phyloP scores from a whole-genome alignment of 768 basidiomycete genomes.

The Hygrophorus pudorinus region DNA sequence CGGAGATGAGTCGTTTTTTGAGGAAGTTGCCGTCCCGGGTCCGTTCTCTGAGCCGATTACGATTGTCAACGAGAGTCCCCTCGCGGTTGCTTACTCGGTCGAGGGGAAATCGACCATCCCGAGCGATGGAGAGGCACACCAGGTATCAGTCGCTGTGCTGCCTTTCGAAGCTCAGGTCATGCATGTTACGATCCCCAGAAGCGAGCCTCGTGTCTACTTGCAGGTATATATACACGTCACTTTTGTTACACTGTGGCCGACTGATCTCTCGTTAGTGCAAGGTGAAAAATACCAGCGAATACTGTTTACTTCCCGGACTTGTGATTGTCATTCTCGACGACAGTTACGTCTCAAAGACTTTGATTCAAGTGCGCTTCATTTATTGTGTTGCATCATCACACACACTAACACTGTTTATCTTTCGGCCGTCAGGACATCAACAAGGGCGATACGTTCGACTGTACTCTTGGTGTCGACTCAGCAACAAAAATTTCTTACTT shows the following conservation, averaged over 20 bases:
- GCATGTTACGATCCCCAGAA: slow-evolving; percentile 40
- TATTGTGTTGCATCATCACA: not conserved
- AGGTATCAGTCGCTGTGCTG: slow-evolving; percentile 41
- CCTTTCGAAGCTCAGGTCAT: slow-evolving; percentile 35
- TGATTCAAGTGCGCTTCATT: slow-evolving; percentile 27
- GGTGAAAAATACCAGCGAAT: slow-evolving; percentile 50
- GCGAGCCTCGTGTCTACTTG: slow-evolving; percentile 39
- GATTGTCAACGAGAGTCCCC: slow-evolving; percentile 40
- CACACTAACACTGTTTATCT: not conserved
- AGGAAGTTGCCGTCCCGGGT: slow-evolving; percentile 19
- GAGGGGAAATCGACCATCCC: slow-evolving; percentile 41
- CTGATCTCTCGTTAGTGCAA: slow-evolving; percentile 23
- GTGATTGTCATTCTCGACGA: slow-evolving; percentile 49
- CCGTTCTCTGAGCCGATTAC: slow-evolving; percentile 26
- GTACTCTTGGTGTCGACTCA: slow-evolving; percentile 41
- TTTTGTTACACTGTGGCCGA: not conserved
- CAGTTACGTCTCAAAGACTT: slow-evolving; percentile 44
- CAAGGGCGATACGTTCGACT: slow-evolving; percentile 40
- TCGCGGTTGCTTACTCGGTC: slow-evolving; percentile 42
- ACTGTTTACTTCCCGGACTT: slow-evolving; percentile 42
- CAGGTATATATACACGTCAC: slow-evolving; percentile 21
- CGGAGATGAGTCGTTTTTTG: slow-evolving; percentile 17
- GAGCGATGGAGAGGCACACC: slow-evolving; percentile 44
- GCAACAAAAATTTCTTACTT: slow-evolving; percentile 35
- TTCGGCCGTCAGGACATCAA: slow-evolving; percentile 30